Conservation (phyloP, 2,329 filamentous ascomycete species). For the Hypoxylon sp. region DNA sequence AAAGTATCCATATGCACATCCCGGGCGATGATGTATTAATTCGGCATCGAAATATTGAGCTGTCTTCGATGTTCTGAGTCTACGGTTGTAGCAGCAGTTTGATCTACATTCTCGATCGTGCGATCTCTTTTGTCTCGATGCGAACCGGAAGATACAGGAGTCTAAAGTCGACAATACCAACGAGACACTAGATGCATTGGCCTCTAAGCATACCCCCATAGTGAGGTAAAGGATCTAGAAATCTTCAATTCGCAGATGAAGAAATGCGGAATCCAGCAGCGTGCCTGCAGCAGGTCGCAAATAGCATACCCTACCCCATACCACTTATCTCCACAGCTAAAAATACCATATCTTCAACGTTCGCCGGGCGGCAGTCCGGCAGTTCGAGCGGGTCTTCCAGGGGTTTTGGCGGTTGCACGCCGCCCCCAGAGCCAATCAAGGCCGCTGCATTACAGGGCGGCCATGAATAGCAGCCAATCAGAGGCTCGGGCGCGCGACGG, state of each 20-base stretch:
- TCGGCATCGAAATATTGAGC: too few relatives aligned
- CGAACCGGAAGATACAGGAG: too few relatives aligned
- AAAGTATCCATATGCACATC: too few relatives aligned
- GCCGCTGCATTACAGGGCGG: conserved; percentile 25
- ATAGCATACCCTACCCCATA: background rate
- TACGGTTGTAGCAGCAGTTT: too few relatives aligned
- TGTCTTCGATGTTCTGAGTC: too few relatives aligned
- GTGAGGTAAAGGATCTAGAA: background rate
- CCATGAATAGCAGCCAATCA: conserved; percentile 33
- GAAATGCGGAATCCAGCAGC: conserved; percentile 17
- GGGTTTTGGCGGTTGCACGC: conserved; percentile 36
- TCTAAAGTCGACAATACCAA: background rate
- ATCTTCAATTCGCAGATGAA: background rate
- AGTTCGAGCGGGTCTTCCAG: conserved; percentile 12
- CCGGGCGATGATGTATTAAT: too few relatives aligned
- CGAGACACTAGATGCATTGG: background rate
- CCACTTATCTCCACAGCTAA: conserved; percentile 11
- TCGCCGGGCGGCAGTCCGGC: conserved; percentile 1
- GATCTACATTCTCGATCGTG: too few relatives aligned
- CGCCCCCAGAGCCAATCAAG: conserved; percentile 37
- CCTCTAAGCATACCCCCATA: background rate
- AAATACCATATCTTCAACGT: conserved; percentile 25
- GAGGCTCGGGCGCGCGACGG: background rate
- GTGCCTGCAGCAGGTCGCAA: conserved; percentile 21
- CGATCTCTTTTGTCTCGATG: too few relatives aligned